Conservation (phyloP, 306 rosid species). For the Vicia faba region DNA sequence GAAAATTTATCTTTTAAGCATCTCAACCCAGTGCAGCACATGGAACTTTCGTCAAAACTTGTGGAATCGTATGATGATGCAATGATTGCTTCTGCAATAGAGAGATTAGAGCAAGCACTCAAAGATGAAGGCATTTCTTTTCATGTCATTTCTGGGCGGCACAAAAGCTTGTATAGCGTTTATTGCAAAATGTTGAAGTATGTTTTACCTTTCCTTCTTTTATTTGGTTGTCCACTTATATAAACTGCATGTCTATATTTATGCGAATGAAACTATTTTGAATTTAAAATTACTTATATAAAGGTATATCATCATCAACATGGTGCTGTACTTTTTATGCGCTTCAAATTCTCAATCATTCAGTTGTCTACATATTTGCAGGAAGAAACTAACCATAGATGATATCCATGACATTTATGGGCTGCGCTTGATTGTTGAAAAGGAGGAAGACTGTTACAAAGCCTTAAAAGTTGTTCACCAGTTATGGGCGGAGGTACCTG, state of each 20-base stretch:
- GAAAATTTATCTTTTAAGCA: conserved; percentile 90
- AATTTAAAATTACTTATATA: conserved; percentile 2
- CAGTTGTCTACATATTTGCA: conserved; percentile 45
- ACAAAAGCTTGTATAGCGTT: conserved; percentile 88
- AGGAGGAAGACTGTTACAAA: conserved; percentile 85
- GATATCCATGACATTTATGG: conserved; percentile 96
- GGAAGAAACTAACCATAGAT: conserved; percentile 80
- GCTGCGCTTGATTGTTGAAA: conserved; percentile 84
- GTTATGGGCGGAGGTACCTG: conserved; percentile 84
- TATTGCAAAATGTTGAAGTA: conserved; percentile 91
- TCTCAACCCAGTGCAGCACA: conserved; percentile 70
- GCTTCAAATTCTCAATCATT: conserved; percentile 20
- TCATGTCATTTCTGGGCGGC: conserved; percentile 82
- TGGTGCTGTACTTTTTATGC: conserved; percentile 21
- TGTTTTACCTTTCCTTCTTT: conserved; percentile 33
- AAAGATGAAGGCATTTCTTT: conserved; percentile 72
- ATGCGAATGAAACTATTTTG: conserved; percentile 2
- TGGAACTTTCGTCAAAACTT: conserved; percentile 78
- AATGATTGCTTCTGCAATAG: conserved; percentile 69
- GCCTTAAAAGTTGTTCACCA: conserved; percentile 72
- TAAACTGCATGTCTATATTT: neutral
- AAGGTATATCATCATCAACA: neutral
- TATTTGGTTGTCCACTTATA: conserved; percentile 2
- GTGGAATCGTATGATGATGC: conserved; percentile 76
- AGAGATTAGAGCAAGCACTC: conserved; percentile 65